phyloP scores from a whole-genome alignment of 306 rosid species.

The Cicer pinnatifidum region DNA sequence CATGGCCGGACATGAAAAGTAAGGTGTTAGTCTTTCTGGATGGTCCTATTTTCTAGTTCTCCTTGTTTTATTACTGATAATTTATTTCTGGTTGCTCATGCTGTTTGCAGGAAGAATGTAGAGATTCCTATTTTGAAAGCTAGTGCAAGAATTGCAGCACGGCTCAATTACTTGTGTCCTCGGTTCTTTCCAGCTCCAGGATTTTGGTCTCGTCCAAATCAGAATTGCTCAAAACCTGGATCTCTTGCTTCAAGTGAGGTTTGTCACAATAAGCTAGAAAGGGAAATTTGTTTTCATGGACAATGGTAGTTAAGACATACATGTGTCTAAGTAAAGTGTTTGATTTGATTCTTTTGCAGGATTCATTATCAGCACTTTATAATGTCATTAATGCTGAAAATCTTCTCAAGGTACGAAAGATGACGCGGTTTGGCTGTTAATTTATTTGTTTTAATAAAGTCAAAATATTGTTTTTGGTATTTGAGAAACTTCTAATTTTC shows the following conservation, averaged over 20 bases:
- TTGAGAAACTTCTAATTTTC: constrained; percentile 19
- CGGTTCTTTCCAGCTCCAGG: constrained; percentile 95
- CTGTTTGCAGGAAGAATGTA: constrained; percentile 72
- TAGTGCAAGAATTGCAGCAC: constrained; percentile 81
- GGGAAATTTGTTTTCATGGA: constrained; percentile 33
- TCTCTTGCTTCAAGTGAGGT: constrained; percentile 74
- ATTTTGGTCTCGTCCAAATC: constrained; percentile 62
- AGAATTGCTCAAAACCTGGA: constrained; percentile 47
- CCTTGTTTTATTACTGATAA: constrained; percentile 36
- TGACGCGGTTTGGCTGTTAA: constrained; percentile 35
- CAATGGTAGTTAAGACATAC: constrained; percentile 25
- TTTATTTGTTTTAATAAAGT: constrained; percentile 35
- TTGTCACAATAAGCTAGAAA: constrained; percentile 52
- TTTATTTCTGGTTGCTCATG: constrained; percentile 27
- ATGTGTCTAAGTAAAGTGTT: constrained; percentile 26
- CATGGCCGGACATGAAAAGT: constrained; percentile 94
- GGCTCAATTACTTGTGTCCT: constrained; percentile 87
- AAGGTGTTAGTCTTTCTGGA: constrained; percentile 33
- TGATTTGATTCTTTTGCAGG: constrained; percentile 58
- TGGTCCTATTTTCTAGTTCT: constrained; percentile 28
- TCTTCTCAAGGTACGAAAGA: constrained; percentile 82
- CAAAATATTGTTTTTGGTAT: constrained; percentile 16
- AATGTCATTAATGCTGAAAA: constrained; percentile 71
- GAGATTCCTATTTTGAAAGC: constrained; percentile 84
- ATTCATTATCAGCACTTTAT: constrained; percentile 51